phyloP scores from a whole-genome alignment of 2,329 filamentous ascomycete species.

The Venturia pyrina region DNA sequence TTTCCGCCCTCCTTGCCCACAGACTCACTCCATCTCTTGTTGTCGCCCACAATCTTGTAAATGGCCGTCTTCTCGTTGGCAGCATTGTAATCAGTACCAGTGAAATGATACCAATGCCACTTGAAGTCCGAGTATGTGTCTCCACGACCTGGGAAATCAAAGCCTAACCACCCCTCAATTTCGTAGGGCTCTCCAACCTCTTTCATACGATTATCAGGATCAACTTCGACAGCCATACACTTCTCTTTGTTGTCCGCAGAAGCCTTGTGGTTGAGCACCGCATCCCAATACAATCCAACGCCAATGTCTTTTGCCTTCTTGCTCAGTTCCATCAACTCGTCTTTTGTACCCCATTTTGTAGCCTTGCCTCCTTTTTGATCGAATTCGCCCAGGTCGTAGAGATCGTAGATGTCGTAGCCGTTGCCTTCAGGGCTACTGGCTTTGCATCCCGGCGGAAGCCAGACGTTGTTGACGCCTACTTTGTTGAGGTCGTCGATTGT shows the following conservation, averaged over 20 bases:
- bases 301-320: conserved; percentile 41
- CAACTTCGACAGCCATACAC: conserved; percentile 53
- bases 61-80: conserved; percentile 47
- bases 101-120: conserved; percentile 60
- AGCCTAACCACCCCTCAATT: conserved; percentile 60
- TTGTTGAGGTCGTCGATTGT: conserved; percentile 45
- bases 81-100: conserved; percentile 57
- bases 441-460: conserved; percentile 65
- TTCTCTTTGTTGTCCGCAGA: conserved; percentile 56
- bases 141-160: conserved; percentile 52
- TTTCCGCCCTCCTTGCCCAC: conserved; percentile 59
- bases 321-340: conserved; percentile 47
- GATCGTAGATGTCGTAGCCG: conserved; percentile 53
- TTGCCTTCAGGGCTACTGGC: conserved; percentile 51
- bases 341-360: conserved; percentile 61
- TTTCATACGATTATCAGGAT: conserved; percentile 44
- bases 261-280: conserved; percentile 63
- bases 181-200: conserved; percentile 46
- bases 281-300: conserved; percentile 56
- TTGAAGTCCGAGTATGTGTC: conserved; percentile 50
- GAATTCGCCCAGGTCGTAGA: conserved; percentile 63
- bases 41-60: conserved; percentile 53
- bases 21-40: conserved; percentile 53
- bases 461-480: conserved; percentile 52
- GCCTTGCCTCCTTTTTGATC: conserved; percentile 53